Percentiles rank a stretch among this genome's conserved stretches.
These are phyloP conservation scores for Volvox reticuliferus DNA, from an alignment of 139 green algal species.

Conservation along the genomic window DNA sequence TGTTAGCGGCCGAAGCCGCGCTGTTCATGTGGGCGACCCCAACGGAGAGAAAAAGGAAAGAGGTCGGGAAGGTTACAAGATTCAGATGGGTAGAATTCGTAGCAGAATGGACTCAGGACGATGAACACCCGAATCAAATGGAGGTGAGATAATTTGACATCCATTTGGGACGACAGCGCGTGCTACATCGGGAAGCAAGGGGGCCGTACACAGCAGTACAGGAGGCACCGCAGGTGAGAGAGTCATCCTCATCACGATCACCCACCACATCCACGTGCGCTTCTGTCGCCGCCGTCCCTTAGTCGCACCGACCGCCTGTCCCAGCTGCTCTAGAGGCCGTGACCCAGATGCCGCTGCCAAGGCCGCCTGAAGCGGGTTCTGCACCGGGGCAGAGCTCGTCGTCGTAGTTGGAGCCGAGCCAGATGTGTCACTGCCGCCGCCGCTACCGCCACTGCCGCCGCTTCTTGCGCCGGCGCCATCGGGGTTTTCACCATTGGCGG, in stretches of 20 bases:
- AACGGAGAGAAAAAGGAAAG: too few species aligned
- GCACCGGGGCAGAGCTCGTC: neutral
- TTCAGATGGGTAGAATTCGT: too few species aligned
- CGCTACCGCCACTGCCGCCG: neutral
- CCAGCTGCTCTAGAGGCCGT: neutral
- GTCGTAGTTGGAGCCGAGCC: neutral
- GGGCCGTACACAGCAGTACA: too few species aligned
- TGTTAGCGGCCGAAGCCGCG: too few species aligned
- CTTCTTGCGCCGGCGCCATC: neutral
- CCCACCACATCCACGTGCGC: conserved; percentile 43
- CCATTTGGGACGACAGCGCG: too few species aligned
- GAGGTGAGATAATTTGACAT: too few species aligned
- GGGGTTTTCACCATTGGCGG: neutral
- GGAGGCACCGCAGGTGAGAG: neutral
- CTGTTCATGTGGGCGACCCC: too few species aligned
- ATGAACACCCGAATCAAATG: too few species aligned
- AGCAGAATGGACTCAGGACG: too few species aligned
- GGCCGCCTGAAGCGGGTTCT: conserved; percentile 44
- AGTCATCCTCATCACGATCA: neutral
- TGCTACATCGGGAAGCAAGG: too few species aligned
- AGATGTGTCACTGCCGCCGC: too few species aligned
- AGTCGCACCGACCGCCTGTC: neutral
- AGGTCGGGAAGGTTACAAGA: too few species aligned
- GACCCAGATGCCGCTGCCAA: neutral
- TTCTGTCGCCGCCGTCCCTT: neutral